Percentiles rank a stretch among this genome's conserved stretches.
phyloP scores from a whole-genome alignment of 306 rosid genomes.

The Trifolium subterraneum region DNA sequence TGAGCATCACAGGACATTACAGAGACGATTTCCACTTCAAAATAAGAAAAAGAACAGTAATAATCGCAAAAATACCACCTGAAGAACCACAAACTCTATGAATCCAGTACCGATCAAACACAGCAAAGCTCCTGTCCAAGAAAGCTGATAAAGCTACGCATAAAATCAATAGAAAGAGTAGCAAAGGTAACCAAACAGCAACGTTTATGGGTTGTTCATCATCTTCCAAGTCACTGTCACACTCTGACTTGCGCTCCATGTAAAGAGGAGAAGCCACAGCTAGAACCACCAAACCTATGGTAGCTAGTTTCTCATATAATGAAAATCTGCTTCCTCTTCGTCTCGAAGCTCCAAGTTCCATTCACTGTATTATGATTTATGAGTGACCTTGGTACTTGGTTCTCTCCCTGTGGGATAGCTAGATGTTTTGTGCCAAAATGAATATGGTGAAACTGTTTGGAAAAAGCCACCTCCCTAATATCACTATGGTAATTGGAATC shows the following conservation, averaged over 20 bases:
- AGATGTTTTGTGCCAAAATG: slow-evolving; percentile 1
- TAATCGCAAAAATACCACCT: slow-evolving; percentile 62
- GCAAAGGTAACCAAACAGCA: slow-evolving; percentile 62
- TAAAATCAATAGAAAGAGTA: slow-evolving; percentile 65
- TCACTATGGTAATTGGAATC: slow-evolving; percentile 29
- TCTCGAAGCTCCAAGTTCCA: slow-evolving; percentile 59
- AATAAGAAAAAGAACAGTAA: slow-evolving; percentile 74
- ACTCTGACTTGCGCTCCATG: slow-evolving; percentile 57
- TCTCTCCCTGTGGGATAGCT: slow-evolving; percentile 22
- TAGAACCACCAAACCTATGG: slow-evolving; percentile 61
- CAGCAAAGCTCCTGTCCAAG: slow-evolving; percentile 58
- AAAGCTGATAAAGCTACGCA: slow-evolving; percentile 57
- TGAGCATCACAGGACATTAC: slow-evolving; percentile 47
- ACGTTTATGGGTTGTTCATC: slow-evolving; percentile 53
- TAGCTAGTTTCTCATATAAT: slow-evolving; percentile 64
- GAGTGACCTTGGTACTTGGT: slow-evolving; percentile 22
- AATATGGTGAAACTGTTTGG: neutral
- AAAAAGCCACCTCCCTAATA: slow-evolving; percentile 34
- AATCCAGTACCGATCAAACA: slow-evolving; percentile 85
- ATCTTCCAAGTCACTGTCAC: slow-evolving; percentile 48
- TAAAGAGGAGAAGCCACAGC: slow-evolving; percentile 88
- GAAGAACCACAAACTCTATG: slow-evolving; percentile 92
- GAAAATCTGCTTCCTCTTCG: slow-evolving; percentile 62
- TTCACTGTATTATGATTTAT: slow-evolving; percentile 30
- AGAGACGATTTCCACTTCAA: slow-evolving; percentile 73